Percentiles rank a stretch among this genome's conserved stretches.
These are phyloP conservation scores for Candida ulmi DNA, from an alignment of 805 yeast species.

Conservation along the genomic window DNA sequence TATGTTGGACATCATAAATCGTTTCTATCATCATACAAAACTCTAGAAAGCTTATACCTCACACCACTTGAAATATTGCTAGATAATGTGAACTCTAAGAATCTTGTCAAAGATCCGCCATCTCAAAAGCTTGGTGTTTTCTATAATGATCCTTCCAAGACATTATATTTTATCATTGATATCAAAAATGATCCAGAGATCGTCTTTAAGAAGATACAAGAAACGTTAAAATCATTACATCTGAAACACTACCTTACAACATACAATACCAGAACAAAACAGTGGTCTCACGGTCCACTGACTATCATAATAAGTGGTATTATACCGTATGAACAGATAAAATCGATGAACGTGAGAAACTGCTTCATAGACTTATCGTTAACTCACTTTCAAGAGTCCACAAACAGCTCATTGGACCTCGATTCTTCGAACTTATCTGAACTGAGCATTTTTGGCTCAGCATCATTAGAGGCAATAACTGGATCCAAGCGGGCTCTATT, in stretches of 20 bases:
- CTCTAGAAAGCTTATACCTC: constrained; percentile 46
- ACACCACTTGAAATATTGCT: constrained; percentile 46
- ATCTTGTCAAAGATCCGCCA: constrained; percentile 8
- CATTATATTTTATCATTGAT: constrained; percentile 60
- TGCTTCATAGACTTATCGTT: constrained; percentile 39
- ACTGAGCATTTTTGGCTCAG: constrained; percentile 36
- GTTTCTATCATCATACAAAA: constrained; percentile 37
- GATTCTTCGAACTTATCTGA: constrained; percentile 12
- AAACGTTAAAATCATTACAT: constrained; percentile 41
- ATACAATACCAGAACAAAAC: constrained; percentile 31
- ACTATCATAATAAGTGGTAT: constrained; percentile 65
- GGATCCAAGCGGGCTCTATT: constrained; percentile 6
- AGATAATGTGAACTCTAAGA: constrained; percentile 31
- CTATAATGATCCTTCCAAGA: constrained; percentile 36
- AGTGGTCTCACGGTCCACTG: constrained; percentile 45
- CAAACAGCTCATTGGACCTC: constrained; percentile 7
- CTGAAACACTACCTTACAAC: constrained; percentile 45
- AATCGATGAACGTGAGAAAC: constrained; percentile 5
- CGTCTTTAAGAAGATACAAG: constrained; percentile 41
- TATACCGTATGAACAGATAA: constrained; percentile 40
- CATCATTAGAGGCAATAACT: constrained; percentile 29
- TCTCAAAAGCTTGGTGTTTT: constrained; percentile 15
- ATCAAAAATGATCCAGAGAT: constrained; percentile 45
- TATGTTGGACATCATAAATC: constrained; percentile 60
- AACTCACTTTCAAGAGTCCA: constrained; percentile 16